Evolutionary conservation across 1,139 yeast species (phyloP).

Genomic region (Sugiyamaella sp.): DNA sequence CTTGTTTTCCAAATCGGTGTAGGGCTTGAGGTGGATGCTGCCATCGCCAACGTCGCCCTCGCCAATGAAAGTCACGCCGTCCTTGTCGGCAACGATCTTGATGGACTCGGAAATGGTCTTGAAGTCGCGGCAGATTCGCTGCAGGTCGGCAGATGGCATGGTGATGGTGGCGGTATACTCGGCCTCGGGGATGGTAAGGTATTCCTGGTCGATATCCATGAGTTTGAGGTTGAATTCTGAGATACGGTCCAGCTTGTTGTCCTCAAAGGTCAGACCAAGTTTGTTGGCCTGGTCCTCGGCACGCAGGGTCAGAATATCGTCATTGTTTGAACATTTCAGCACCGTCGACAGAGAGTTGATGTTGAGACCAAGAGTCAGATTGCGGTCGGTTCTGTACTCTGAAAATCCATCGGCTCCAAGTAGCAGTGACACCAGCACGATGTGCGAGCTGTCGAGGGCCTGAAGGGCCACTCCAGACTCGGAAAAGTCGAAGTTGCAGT

Average conservation of each 20-base stretch:
- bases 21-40: slow-evolving; percentile 81
- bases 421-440: slow-evolving; percentile 82
- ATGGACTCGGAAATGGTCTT: slow-evolving; percentile 84
- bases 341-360: slow-evolving; percentile 84
- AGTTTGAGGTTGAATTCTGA: slow-evolving; percentile 90
- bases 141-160: slow-evolving; percentile 86
- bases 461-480: slow-evolving; percentile 94
- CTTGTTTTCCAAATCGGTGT: slow-evolving; percentile 69
- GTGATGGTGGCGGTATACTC: slow-evolving; percentile 85
- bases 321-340: slow-evolving; percentile 87
- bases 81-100: slow-evolving; percentile 85
- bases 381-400: slow-evolving; percentile 94
- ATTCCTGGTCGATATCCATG: slow-evolving; percentile 96
- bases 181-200: slow-evolving; percentile 90
- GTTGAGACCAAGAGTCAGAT: slow-evolving; percentile 89
- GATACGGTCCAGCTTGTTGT: slow-evolving; percentile 84
- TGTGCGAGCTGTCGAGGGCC: slow-evolving; percentile 98
- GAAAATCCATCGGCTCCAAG: slow-evolving; percentile 90
- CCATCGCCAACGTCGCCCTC: slow-evolving; percentile 96
- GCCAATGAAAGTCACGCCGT: slow-evolving; percentile 84
- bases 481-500: slow-evolving; percentile 95
- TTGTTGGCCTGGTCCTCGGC: slow-evolving; percentile 92
- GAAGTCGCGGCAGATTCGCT: slow-evolving; percentile 88
- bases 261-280: slow-evolving; percentile 84
- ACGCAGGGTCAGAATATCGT: slow-evolving; percentile 82